Conservation (phyloP, 768 basidiomycete species). For the Amanita jacksonii region DNA sequence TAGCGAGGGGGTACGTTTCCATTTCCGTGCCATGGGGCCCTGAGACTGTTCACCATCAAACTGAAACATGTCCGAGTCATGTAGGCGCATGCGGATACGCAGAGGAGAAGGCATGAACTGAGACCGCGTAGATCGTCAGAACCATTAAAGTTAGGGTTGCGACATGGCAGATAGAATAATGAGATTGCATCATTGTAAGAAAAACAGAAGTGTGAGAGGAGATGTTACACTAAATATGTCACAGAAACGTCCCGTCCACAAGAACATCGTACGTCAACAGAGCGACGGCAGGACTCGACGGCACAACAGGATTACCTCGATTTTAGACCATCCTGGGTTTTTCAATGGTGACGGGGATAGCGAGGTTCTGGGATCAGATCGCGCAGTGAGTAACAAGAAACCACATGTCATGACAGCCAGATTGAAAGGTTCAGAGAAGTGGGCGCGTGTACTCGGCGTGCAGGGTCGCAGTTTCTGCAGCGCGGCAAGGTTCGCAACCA, state of each 20-base stretch:
- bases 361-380: constrained; percentile 1
- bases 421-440: neutral
- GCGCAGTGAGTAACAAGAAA: neutral
- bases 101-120: no score
- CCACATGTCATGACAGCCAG: neutral
- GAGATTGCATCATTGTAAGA: neutral
- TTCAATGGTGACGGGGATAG: neutral
- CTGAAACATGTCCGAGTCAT: no score
- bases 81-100: no score
- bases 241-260: neutral
- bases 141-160: neutral
- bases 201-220: neutral
- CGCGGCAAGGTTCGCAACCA: constrained; percentile 3
- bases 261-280: neutral
- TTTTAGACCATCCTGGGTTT: constrained; percentile 7
- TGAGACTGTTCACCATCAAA: no score
- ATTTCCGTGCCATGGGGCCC: no score
- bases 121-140: no score
- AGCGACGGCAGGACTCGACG: neutral
- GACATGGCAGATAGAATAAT: neutral
- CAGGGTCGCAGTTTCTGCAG: neutral
- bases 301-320: neutral
- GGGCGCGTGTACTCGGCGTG: constrained; percentile 6
- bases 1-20: no score
- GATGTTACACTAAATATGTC: neutral